Base-by-base conservation (phyloP, 257 asterid genomes). In the Cinchona pubescens region DNA sequence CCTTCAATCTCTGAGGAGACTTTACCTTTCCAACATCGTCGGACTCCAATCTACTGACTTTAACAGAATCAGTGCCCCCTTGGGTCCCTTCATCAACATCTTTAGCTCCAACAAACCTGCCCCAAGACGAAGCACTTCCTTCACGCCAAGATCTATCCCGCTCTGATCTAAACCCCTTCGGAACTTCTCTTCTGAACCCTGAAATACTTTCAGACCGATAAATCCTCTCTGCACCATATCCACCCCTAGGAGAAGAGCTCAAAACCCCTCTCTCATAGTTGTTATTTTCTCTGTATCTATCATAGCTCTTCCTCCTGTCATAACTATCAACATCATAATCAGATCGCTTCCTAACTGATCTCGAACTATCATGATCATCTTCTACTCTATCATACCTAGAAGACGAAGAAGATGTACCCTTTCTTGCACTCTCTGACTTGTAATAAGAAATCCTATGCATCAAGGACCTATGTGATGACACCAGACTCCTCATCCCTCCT, bases 161-260 rank as follows among this genome's bases (percentile, higher is more conserved):
- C 82, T 94, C 98, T 0, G 98, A 90, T 81, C 98, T 88, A 85
- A 92, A 90, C 63, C 98, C 96, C 86, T 94, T 94, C 0, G 98
- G 97, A 73, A 94, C 87, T 60, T 94, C 97, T 75, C 94, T 92
- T 88, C 91, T 89, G 2, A 96, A 87, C 27, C 91, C 97, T 53
- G 96, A 87, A 83, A 92, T 88, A 82, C 97, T 94, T 82, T 92
- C 97, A 38, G 93, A 86, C 29, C 97, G 88, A 82, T 90, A 81
- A 84, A 90, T 81, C 84, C 89, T 85, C 74, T 90, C 95, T n/a
- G 69, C 81, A 65, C 85, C 92, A 77, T 92, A 90, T 53, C 88
- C 91, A 75, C 83, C 83, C 86, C 90, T 78, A 0, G 97, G 96
- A 19, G 97, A 90, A 63, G 96, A 84, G 79, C 93, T 90, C 77